phyloP scores from a whole-genome alignment of 2,329 filamentous ascomycete genomes.

The Grosmannia penicillata region DNA sequence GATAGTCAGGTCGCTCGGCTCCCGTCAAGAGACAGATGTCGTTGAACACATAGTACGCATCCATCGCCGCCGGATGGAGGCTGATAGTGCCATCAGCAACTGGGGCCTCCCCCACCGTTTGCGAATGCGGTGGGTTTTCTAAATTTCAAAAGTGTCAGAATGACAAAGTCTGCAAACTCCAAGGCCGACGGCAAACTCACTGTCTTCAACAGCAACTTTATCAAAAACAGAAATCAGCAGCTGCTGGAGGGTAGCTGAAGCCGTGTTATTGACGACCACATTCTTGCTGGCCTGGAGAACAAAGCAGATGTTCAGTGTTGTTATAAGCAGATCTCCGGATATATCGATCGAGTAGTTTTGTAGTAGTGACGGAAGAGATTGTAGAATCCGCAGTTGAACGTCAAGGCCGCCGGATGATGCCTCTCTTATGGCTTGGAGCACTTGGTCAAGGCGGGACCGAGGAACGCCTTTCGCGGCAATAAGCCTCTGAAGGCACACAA shows the following conservation, averaged over 20 bases:
- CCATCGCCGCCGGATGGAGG: constrained; percentile 62
- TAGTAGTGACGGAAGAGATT: constrained; percentile 74
- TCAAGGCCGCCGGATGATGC: constrained; percentile 70
- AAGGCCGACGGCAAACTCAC: constrained; percentile 26
- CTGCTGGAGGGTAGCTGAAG: constrained; percentile 90
- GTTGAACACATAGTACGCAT: constrained; percentile 77
- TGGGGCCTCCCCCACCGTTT: constrained; percentile 50
- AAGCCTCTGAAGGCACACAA: constrained; percentile 78
- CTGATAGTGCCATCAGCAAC: constrained; percentile 48
- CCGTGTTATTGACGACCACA: constrained; percentile 86
- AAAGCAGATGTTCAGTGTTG: constrained; percentile 78
- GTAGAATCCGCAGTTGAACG: constrained; percentile 89
- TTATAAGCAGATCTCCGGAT: constrained; percentile 66
- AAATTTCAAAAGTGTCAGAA: too few relatives aligned
- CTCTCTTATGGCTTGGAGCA: constrained; percentile 76
- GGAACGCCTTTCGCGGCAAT: constrained; percentile 72
- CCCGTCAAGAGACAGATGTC: constrained; percentile 83
- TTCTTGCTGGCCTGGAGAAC: constrained; percentile 85
- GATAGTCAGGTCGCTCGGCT: constrained; percentile 66
- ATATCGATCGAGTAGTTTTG: constrained; percentile 81
- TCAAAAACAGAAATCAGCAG: constrained; percentile 87
- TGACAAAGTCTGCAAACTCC: background rate
- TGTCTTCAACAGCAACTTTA: constrained; percentile 72
- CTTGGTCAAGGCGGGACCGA: constrained; percentile 64
- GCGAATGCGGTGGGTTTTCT: constrained; percentile 21